phyloP scores from a whole-genome alignment of 2,329 filamentous ascomycete species.

The Neocatenulostroma microsporum region DNA sequence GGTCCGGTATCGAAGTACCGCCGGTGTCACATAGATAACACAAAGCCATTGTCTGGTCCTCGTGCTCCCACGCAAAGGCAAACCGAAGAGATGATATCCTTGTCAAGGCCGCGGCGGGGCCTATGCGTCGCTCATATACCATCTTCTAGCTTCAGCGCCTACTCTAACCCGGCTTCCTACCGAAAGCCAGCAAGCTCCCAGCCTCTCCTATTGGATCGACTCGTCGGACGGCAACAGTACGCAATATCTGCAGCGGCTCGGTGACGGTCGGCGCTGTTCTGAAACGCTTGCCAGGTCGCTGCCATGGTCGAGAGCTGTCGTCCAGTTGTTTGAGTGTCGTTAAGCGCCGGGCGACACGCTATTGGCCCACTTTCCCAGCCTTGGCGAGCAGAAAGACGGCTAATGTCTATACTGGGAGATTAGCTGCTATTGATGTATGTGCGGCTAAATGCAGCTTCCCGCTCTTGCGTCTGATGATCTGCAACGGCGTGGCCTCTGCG shows the following conservation, averaged over 20 bases:
- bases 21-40: neutral
- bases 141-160: conserved; percentile 8
- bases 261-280: neutral
- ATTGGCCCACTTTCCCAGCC: conserved; percentile 3
- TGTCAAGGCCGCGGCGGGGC: conserved; percentile 1
- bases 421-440: conserved; percentile 7
- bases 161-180: neutral
- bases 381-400: neutral
- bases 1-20: too few species aligned
- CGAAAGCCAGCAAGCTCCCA: neutral
- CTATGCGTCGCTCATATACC: conserved; percentile 5
- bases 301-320: conserved; percentile 3
- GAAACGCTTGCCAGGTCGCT: conserved; percentile 3
- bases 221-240: neutral
- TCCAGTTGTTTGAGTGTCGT: conserved; percentile 4
- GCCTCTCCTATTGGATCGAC: conserved; percentile 3
- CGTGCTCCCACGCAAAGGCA: neutral
- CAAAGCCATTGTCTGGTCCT: conserved; percentile 1
- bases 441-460: conserved; percentile 7
- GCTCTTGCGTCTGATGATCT: conserved; percentile 6
- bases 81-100: neutral
- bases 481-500: neutral
- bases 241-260: conserved; percentile 9
- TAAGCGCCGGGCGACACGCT: conserved; percentile 10
- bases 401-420: conserved; percentile 1